Evolutionary conservation across 192 early-diverging fungal genomes (phyloP).

Genomic region (Podila epicladia): DNA sequence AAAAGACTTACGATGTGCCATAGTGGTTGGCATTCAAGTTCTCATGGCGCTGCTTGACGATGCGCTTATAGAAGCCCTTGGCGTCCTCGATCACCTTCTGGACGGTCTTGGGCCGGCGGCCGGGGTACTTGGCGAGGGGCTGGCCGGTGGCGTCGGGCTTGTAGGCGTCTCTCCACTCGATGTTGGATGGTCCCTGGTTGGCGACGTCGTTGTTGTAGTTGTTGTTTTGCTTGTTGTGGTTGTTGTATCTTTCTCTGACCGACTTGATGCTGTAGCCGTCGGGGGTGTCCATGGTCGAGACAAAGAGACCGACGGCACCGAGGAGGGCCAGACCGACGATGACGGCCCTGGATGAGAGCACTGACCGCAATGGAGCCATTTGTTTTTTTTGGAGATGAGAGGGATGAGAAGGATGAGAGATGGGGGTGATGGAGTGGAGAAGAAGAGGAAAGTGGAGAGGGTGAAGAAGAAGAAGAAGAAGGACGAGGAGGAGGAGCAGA

Average conservation of each 20-base stretch:
- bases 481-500: neutral
- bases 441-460: slow-evolving; percentile 2
- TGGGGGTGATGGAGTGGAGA: neutral
- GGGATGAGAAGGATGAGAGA: neutral
- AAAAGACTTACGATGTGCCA: slow-evolving; percentile 20
- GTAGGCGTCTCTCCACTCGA: slow-evolving; percentile 15
- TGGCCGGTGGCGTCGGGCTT: neutral
- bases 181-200: neutral
- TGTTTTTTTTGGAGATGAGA: neutral
- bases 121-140: slow-evolving; percentile 17
- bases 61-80: slow-evolving; percentile 18
- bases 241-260: slow-evolving; percentile 3
- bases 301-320: slow-evolving; percentile 21
- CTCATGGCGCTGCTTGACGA: slow-evolving; percentile 20
- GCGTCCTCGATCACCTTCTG: slow-evolving; percentile 32
- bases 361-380: slow-evolving; percentile 27
- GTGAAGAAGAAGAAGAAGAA: neutral
- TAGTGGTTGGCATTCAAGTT: neutral
- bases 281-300: slow-evolving; percentile 24
- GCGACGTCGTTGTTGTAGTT: neutral
- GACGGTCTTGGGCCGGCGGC: slow-evolving; percentile 21
- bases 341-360: slow-evolving; percentile 30
- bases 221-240: neutral
- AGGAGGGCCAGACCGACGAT: slow-evolving; percentile 14
- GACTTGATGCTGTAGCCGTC: slow-evolving; percentile 7